Percentiles rank a stretch among this genome's conserved stretches.
phyloP scores from a whole-genome alignment of 495 filamentous ascomycete species.

The Lepidopterella palustris region DNA sequence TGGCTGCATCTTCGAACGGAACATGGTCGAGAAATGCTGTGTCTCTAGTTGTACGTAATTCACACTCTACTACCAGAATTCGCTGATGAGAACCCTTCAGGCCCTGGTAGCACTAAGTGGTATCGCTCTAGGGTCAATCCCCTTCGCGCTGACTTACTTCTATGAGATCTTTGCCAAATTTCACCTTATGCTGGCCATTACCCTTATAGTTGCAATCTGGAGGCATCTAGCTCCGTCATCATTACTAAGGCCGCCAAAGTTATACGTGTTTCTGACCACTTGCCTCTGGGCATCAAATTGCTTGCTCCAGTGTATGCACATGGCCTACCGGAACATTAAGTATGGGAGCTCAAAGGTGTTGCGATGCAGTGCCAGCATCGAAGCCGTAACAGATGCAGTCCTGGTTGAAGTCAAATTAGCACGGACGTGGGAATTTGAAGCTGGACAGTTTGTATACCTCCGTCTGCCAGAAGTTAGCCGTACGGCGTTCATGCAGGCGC shows the following conservation, averaged over 20 bases:
- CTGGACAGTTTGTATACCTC: not conserved
- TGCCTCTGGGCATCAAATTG: not conserved
- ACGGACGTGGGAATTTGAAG: not conserved
- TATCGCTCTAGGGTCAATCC: not conserved
- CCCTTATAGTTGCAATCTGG: not conserved
- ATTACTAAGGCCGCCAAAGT: not conserved
- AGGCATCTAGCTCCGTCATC: not conserved
- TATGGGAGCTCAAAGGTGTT: not conserved
- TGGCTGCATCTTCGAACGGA: not conserved
- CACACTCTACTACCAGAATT: not conserved
- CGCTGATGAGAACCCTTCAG: not conserved
- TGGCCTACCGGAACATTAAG: not conserved
- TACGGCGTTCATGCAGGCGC: not conserved
- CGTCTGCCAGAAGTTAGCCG: not conserved
- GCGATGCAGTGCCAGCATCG: not conserved
- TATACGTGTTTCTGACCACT: not conserved
- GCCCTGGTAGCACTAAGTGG: not conserved
- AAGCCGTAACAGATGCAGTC: not conserved
- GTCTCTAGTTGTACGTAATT: not conserved
- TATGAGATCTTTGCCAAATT: not conserved
- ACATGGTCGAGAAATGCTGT: not conserved
- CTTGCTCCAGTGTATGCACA: not conserved
- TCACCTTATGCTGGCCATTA: not conserved
- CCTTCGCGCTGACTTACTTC: not conserved
- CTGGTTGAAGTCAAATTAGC: not conserved